Conservation (phyloP, 2,329 filamentous ascomycete genomes). For the Penicillium sp. region DNA sequence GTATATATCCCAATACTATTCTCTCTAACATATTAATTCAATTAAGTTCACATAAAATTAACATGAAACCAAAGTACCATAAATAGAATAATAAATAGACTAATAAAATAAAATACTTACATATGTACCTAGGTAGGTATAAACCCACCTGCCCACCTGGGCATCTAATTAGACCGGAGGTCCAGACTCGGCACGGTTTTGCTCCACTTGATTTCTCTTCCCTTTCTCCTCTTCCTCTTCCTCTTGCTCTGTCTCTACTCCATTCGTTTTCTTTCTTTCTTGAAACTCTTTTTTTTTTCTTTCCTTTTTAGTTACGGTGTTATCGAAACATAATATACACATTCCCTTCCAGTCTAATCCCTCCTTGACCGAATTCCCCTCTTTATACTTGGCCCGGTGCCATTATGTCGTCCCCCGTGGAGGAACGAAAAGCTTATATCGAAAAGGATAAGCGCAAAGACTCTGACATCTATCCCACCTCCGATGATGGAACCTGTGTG, state of each 20-base stretch:
- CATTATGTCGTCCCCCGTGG: conserved; percentile 37
- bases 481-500: conserved; percentile 34
- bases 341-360: not conserved
- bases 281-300: not conserved
- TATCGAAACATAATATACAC: not conserved
- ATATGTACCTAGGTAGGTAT: too few species aligned
- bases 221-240: not conserved
- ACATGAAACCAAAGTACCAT: too few species aligned
- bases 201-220: conserved; percentile 5
- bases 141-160: too few species aligned
- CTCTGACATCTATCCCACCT: conserved; percentile 25
- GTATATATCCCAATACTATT: too few species aligned
- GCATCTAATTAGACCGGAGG: not conserved
- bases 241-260: not conserved
- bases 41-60: too few species aligned
- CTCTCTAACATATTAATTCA: too few species aligned
- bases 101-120: too few species aligned
- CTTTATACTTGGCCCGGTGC: conserved; percentile 27
- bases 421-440: conserved; percentile 29
- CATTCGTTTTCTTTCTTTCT: not conserved
- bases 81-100: too few species aligned
- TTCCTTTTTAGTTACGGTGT: conserved; percentile 1
- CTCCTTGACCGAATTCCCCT: conserved; percentile 3
- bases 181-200: conserved; percentile 1
- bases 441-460: conserved; percentile 27